Evolutionary conservation across 768 basidiomycete genomes (phyloP).

Genomic region (Cytidiella melzeri): DNA sequence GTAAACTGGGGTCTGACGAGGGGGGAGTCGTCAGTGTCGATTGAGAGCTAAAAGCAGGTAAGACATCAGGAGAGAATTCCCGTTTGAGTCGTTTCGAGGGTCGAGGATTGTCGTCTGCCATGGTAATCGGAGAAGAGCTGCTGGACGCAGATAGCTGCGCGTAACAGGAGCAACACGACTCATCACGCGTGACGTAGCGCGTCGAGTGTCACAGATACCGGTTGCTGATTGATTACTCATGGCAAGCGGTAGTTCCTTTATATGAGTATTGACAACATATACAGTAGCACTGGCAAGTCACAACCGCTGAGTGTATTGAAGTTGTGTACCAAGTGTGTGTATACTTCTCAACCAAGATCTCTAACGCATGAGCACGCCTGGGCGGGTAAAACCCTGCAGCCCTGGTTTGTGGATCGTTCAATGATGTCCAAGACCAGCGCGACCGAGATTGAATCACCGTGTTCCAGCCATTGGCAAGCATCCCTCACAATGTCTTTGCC

Average conservation of each 20-base stretch:
- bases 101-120: conserved; percentile 14
- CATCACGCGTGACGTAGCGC: conserved; percentile 9
- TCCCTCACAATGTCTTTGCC: too few species aligned
- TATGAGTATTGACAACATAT: conserved; percentile 1
- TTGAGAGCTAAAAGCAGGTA: conserved; percentile 7
- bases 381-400: too few species aligned
- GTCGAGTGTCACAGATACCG: conserved; percentile 8
- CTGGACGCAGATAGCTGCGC: background rate
- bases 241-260: background rate
- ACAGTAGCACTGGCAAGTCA: too few species aligned
- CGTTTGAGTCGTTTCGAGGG: conserved; percentile 11
- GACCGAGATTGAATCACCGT: too few species aligned
- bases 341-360: too few species aligned
- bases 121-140: background rate
- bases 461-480: too few species aligned
- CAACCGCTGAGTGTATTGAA: too few species aligned
- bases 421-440: too few species aligned
- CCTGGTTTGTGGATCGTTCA: too few species aligned
- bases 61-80: too few species aligned
- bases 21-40: conserved; percentile 8
- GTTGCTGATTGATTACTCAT: background rate
- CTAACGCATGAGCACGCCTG: too few species aligned
- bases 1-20: conserved; percentile 1
- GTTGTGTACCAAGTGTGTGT: too few species aligned
- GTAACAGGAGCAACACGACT: conserved; percentile 2